Base-by-base conservation (phyloP, 2,329 filamentous ascomycete species). In the Alternaria rosae region DNA sequence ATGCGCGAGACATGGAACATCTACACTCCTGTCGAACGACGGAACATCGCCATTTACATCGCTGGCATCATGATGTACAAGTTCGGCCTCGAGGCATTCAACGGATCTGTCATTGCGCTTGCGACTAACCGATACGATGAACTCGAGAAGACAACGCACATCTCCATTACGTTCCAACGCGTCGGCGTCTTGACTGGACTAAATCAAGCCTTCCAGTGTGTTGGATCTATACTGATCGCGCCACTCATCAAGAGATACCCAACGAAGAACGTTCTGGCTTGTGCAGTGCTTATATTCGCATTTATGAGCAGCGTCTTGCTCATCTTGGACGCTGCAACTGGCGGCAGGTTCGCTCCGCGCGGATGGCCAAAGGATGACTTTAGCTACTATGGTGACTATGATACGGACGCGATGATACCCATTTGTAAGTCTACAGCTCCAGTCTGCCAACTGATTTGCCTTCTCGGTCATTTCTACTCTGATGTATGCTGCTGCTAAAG, bases 11-110 rank as follows among this genome's bases (percentile, higher is more conserved):
- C 71, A 67, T 76, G 73, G 73, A 62, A 59, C 23, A 68, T 70
- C 54, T 83, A 82, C 69, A 77, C 76, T 9, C 63, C 75, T 6
- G 53, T 69, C 38, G 83, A 86, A 68, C 82, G 81, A 57, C 79
- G 81, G 53, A 73, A 72, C 57, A 73, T 72, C 48, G 65, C 61
- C 23, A 69, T 73, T 13, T 85, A 85, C 70, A 83, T 85, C 51
- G 64, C 75, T 8, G 84, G 83, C 6, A 84, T 85, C 59, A 85
- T 85, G 82, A 72, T 84, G 44, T 85, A 85, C 76, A 85, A 85
- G 66, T 84, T 85, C 59, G 83, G 82, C 25, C 77, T 85, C 12
- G 83, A 85, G 67, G 82, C 82, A 10, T 85, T 85, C 75, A 84
- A 83, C 68, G 83, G 83, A 2, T 84, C 83, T 30, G 79, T 85